Evolutionary conservation across 78 protist species (phyloP), one percentile per base, ranked within the genome.

Genomic region (Guillardia theta): DNA sequence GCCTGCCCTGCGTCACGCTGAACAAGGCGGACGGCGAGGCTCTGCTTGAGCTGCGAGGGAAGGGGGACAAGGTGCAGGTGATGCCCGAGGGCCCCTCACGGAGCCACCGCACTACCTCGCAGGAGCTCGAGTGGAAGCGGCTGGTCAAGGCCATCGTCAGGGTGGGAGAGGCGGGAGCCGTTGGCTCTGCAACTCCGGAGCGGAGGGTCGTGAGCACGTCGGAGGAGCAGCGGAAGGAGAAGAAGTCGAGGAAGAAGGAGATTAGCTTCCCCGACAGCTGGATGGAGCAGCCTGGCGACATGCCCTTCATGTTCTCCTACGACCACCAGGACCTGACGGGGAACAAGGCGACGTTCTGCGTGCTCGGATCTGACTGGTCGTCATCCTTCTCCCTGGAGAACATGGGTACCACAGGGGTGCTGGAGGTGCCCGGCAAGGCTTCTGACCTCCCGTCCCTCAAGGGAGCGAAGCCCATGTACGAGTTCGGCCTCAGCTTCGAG

Each of bases 371-470:
- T 3, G 83, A 70, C 27, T 70, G 83, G 83, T 36, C 36, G 41
- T 43, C 83, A 12, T 24, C 83, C 83, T 70, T 70, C 41, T 70
- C 83, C 45, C 83, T 70, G 46, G 83, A 70, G 83, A 70, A 43
- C 83, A 70, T 70, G 83, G 83, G 83, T 43, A 70, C 83, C 45
- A 70, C 9, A 12, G 83, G 83, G 46, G 83, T 70, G 36, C 83
- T 70, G 70, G 46, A 70, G 83, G 83, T 70, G 83, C 83, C 83
- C 4, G 83, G 83, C 0, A 33, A 24, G 83, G 46, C 83, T 3
- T 70, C 83, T 4, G 83, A 70, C 46, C 36, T 70, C 3, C 83
- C 83, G 9, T 36, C 83, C 12, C 70, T 58, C 27, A 58, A 58
- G 70, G 41, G 41, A 15, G 22, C 83, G 83, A 70, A 70, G 83